These are phyloP conservation scores for Aspergillus novofumigatus DNA, from an alignment of 2,329 filamentous ascomycete species.

Conservation along the genomic window DNA sequence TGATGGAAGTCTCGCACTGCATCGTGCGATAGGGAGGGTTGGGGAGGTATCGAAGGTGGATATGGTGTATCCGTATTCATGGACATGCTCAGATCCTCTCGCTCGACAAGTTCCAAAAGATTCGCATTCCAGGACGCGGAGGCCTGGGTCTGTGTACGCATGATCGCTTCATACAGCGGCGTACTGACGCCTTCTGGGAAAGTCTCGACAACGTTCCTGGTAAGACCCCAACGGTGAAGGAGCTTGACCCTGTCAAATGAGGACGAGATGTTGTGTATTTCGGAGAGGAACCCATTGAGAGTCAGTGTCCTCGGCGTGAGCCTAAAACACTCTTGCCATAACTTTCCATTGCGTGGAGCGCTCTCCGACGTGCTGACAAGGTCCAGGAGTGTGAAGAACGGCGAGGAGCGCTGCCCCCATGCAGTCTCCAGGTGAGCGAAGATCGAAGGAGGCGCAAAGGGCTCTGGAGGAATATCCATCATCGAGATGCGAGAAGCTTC, in stretches of 20 bases:
- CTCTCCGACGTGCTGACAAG: constrained; percentile 37
- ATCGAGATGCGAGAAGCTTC: constrained; percentile 48
- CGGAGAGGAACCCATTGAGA: constrained; percentile 63
- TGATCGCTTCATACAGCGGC: constrained; percentile 77
- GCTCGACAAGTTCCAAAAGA: constrained; percentile 70
- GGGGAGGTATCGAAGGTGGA: constrained; percentile 30
- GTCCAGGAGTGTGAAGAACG: constrained; percentile 50
- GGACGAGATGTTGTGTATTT: constrained; percentile 47
- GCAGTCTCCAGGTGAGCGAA: constrained; percentile 52
- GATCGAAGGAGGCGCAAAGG: constrained; percentile 56
- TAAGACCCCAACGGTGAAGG: constrained; percentile 66
- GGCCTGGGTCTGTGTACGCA: constrained; percentile 77
- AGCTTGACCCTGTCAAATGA: constrained; percentile 66
- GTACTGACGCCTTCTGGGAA: constrained; percentile 80
- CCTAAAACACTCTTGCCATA: constrained; percentile 35
- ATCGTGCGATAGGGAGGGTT: constrained; percentile 55
- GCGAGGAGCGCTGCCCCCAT: constrained; percentile 27
- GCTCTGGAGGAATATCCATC: constrained; percentile 45
- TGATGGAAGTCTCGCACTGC: constrained; percentile 70
- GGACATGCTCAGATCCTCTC: constrained; percentile 73
- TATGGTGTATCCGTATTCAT: constrained; percentile 47
- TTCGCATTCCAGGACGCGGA: constrained; percentile 70
- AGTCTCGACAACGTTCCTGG: constrained; percentile 64
- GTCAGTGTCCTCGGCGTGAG: constrained; percentile 64
- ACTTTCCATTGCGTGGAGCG: constrained; percentile 24